These are phyloP conservation scores for Rhodomyrtus psidioides DNA, from an alignment of 441 rosid species.

Conservation along the genomic window DNA sequence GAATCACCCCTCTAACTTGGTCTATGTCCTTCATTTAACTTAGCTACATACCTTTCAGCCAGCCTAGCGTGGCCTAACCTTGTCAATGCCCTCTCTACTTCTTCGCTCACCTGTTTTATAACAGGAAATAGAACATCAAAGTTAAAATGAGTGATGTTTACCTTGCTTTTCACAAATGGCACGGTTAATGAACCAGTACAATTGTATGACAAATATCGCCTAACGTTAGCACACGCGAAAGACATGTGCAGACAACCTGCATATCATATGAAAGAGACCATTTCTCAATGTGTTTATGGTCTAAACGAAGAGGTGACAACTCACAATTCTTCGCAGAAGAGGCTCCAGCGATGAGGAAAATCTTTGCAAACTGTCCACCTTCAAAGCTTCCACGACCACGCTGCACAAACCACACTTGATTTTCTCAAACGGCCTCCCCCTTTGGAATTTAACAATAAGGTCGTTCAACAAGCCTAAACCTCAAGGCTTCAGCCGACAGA, in stretches of 20 bases:
- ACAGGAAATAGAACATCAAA: neutral
- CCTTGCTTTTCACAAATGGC: neutral
- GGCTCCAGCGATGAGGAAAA: constrained; percentile 11
- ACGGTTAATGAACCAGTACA: neutral
- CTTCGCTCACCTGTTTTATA: constrained; percentile 6
- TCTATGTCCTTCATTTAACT: neutral
- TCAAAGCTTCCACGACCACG: constrained; percentile 8
- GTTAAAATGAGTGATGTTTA: neutral
- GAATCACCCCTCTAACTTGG: neutral
- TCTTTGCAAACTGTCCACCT: constrained; percentile 9
- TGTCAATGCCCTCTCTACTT: constrained; percentile 5
- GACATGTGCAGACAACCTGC: neutral
- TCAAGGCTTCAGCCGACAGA: neutral
- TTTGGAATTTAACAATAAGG: neutral
- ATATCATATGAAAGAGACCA: neutral
- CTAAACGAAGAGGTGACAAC: neutral
- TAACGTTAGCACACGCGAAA: neutral
- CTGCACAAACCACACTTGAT: neutral
- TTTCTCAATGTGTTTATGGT: neutral
- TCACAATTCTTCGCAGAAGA: constrained; percentile 7
- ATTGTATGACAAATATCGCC: neutral
- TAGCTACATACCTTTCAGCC: neutral
- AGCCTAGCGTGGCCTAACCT: neutral
- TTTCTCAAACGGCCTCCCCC: neutral
- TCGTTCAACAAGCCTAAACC: neutral